These are phyloP conservation scores for Capsicum chinense DNA, from an alignment of 257 asterid species.

Conservation along the genomic window DNA sequence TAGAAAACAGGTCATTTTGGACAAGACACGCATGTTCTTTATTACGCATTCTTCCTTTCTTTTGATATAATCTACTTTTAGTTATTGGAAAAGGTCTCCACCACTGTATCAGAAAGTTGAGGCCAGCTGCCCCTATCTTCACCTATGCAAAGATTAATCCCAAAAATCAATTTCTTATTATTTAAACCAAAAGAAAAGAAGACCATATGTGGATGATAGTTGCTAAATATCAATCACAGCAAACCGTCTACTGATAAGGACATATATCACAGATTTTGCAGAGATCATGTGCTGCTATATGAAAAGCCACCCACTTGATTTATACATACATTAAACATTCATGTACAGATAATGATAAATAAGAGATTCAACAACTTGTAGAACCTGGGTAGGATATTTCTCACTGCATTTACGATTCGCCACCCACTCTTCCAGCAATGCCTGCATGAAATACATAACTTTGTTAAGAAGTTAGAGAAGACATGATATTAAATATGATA, in stretches of 20 bases:
- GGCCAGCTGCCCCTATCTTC: constrained; percentile 1
- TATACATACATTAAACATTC: not conserved
- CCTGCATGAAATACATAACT: constrained; percentile 53
- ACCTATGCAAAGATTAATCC: not conserved
- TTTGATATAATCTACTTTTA: not conserved
- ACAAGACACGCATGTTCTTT: not conserved
- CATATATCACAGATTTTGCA: constrained; percentile 15
- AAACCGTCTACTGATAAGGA: constrained; percentile 11
- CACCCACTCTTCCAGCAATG: constrained; percentile 97
- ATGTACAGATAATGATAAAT: constrained; percentile 21
- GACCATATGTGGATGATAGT: not conserved
- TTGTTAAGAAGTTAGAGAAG: constrained; percentile 5
- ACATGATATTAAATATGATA: constrained; percentile 10
- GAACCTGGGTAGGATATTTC: constrained; percentile 80
- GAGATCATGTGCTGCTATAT: constrained; percentile 19
- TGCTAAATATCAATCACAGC: not conserved
- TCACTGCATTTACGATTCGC: constrained; percentile 66
- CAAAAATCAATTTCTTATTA: constrained; percentile 11
- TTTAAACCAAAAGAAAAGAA: constrained; percentile 1
- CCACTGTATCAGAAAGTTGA: constrained; percentile 20
- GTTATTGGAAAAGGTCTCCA: not conserved
- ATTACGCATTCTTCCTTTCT: not conserved
- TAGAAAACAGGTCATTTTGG: not conserved
- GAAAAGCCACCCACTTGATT: constrained; percentile 6
- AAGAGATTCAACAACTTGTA: constrained; percentile 29